phyloP scores from a whole-genome alignment of 73 alveolate genomes.

The Tetrahymena thermophila region DNA sequence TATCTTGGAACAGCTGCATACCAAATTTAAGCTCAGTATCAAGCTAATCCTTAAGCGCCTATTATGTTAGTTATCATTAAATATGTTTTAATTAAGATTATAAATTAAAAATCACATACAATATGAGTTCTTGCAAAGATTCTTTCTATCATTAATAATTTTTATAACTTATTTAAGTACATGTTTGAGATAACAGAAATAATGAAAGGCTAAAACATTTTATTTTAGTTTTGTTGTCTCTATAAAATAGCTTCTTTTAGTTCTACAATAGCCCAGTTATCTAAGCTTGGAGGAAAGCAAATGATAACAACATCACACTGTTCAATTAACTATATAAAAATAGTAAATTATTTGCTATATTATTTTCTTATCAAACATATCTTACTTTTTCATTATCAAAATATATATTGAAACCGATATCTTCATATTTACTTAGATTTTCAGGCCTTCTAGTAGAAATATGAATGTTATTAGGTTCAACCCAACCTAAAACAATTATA shows the following conservation, averaged over 20 bases:
- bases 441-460: conserved; percentile 1
- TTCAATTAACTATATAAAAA: neutral
- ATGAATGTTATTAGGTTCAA: neutral
- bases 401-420: neutral
- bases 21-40: neutral
- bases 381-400: neutral
- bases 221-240: neutral
- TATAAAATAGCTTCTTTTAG: neutral
- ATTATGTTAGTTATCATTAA: neutral
- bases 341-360: neutral
- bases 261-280: neutral
- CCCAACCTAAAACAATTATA: neutral
- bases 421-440: neutral
- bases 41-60: neutral
- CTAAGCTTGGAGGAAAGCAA: neutral
- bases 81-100: neutral
- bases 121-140: neutral
- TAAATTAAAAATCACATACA: neutral
- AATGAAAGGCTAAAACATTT: neutral
- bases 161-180: neutral
- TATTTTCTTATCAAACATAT: neutral
- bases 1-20: neutral
- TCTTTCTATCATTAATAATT: neutral
- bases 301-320: neutral
- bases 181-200: neutral